Conservation (phyloP, 306 rosid genomes). For the Corylus americana region DNA sequence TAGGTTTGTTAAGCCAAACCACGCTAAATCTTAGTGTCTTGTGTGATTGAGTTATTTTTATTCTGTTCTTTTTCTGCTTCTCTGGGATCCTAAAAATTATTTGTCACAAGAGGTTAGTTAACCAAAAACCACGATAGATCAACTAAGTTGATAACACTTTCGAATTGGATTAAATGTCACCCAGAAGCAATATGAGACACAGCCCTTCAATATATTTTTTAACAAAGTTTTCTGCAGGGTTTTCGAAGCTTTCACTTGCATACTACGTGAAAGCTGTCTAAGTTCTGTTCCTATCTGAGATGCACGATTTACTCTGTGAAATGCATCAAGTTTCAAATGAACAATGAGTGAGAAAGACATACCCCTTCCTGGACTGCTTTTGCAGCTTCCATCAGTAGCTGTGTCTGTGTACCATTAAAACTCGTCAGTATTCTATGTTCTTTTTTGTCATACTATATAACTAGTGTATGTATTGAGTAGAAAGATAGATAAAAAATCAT, state of each 20-base stretch:
- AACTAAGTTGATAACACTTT: background rate
- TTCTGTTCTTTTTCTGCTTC: too few species aligned
- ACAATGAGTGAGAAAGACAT: background rate
- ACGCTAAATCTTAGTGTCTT: too few species aligned
- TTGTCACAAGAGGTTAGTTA: background rate
- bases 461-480: too few species aligned
- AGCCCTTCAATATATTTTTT: background rate
- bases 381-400: too few species aligned
- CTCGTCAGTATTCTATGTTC: too few species aligned
- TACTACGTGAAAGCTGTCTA: background rate
- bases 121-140: background rate
- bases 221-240: background rate
- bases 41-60: too few species aligned
- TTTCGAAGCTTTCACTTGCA: background rate
- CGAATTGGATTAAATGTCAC: background rate
- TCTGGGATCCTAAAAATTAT: too few species aligned
- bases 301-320: background rate
- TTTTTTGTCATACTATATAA: too few species aligned
- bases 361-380: slow-evolving; percentile 24
- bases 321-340: background rate
- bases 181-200: background rate
- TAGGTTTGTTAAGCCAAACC: too few species aligned
- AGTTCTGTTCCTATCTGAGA: background rate
- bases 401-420: too few species aligned
- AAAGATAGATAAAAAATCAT: too few species aligned